These are phyloP conservation scores for Alternaria postmessia DNA, from an alignment of 2,329 filamentous ascomycete species.

Conservation along the genomic window DNA sequence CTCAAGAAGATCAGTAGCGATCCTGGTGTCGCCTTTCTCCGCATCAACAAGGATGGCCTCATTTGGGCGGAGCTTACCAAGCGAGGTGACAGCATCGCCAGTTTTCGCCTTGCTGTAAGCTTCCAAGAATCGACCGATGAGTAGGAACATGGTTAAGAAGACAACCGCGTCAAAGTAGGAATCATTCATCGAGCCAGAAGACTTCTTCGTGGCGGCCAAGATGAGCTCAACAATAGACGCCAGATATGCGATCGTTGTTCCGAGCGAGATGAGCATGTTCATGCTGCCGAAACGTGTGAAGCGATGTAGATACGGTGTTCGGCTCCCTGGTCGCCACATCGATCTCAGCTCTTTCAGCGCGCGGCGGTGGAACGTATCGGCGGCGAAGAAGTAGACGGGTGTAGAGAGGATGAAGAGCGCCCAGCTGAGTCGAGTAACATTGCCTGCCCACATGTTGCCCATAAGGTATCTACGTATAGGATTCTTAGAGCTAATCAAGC, in stretches of 20 bases:
- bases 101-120: slow-evolving; percentile 92
- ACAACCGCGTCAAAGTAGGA: slow-evolving; percentile 91
- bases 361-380: slow-evolving; percentile 82
- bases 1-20: slow-evolving; percentile 72
- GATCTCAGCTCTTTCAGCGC: slow-evolving; percentile 79
- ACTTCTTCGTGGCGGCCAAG: slow-evolving; percentile 58
- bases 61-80: slow-evolving; percentile 79
- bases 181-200: slow-evolving; percentile 46
- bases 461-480: slow-evolving; percentile 71
- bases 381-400: slow-evolving; percentile 85
- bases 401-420: slow-evolving; percentile 82
- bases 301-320: slow-evolving; percentile 73
- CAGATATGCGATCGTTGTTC: slow-evolving; percentile 86
- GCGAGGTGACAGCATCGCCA: slow-evolving; percentile 81
- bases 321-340: slow-evolving; percentile 80
- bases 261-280: slow-evolving; percentile 91
- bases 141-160: slow-evolving; percentile 87
- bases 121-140: slow-evolving; percentile 77
- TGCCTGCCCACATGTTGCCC: slow-evolving; percentile 72
- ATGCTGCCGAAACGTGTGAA: slow-evolving; percentile 97
- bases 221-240: slow-evolving; percentile 80
- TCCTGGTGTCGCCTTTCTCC: slow-evolving; percentile 50
- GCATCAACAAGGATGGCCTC: slow-evolving; percentile 75
- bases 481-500: slow-evolving; percentile 70
- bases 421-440: slow-evolving; percentile 78